Evolutionary conservation across 208 protist genomes (phyloP).

Genomic region (Acanthamoeba castellanii): DNA sequence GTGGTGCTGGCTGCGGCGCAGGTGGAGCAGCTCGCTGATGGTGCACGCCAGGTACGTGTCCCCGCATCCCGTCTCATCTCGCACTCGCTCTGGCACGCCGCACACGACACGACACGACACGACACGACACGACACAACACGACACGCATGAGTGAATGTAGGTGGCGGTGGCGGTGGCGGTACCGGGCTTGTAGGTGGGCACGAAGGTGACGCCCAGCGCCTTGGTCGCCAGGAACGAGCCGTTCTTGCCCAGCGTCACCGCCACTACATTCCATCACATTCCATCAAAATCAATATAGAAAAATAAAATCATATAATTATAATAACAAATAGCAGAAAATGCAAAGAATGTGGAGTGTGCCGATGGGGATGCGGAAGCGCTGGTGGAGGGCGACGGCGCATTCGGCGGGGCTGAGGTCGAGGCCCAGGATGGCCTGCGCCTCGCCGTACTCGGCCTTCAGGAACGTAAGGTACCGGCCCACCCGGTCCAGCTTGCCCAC

Average conservation of each 20-base stretch:
- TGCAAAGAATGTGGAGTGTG: too few species aligned
- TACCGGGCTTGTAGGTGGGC: slow-evolving; percentile 62
- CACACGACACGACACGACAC: not conserved
- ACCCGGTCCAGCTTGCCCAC: slow-evolving; percentile 12
- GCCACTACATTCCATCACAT: not conserved
- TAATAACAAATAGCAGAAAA: too few species aligned
- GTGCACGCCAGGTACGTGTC: slow-evolving; percentile 60
- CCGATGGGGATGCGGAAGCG: slow-evolving; percentile 47
- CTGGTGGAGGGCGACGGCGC: slow-evolving; percentile 15
- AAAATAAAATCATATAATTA: too few species aligned
- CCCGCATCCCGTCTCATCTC: slow-evolving; percentile 56
- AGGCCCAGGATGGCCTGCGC: slow-evolving; percentile 2
- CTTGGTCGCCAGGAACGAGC: slow-evolving; percentile 7
- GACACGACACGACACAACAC: too few species aligned
- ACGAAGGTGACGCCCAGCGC: slow-evolving; percentile 4
- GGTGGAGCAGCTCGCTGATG: slow-evolving; percentile 19
- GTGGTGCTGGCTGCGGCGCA: too few species aligned
- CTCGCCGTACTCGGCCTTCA: slow-evolving; percentile 68
- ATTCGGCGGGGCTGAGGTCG: slow-evolving; percentile 9
- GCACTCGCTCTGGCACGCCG: not conserved
- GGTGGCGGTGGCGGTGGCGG: too few species aligned
- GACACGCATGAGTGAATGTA: too few species aligned
- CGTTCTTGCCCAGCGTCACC: slow-evolving; percentile 44
- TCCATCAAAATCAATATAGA: too few species aligned
- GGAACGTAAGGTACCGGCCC: slow-evolving; percentile 7